Base-by-base conservation (phyloP, 208 protist species). In the Blastocrithidia nonstop region DNA sequence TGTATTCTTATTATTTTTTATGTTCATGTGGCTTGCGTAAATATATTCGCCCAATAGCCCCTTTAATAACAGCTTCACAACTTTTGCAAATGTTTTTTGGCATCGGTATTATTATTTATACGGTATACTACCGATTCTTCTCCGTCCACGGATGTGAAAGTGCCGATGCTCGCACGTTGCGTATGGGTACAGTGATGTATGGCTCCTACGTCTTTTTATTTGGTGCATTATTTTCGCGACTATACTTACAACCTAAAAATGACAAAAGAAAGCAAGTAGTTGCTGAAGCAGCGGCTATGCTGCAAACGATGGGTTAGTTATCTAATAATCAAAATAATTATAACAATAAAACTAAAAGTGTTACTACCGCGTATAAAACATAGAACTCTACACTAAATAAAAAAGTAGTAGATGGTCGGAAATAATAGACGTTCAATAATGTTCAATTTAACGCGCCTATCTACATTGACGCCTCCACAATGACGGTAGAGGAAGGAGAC, bases 1-100 rank as follows among this genome's bases (percentile, higher is more conserved):
- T 96, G 92, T 97, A 97, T 62, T 66, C 75, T 6, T 97, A 96
- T 59, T 97, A 96, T 66, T 88, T 87, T 38, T 23, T 93, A n/a
- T 58, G 57, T 38, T 65, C 66, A 1, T 35, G 64, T 11, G 74
- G 78, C 3, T 25, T 66, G 23, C 62, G 70, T 42, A 52, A 61
- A 47, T 6, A 75, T 1, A 46, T 87, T 19, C 67, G 78, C 38
- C 68, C 74, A 0, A 54, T 93, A 43, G 82, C 87, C 5, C 78
- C 83, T n/a, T 45, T 89, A 45, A 93, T 95, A 45, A 95, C 87
- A 8, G 46, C 32, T 6, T 28, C 75, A 53, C 87, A 95, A 62
- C 53, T 90, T 9, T 40, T 81, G 15, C 94, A 97, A 57, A 96
- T 97, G 91, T 58, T 95, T 24, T 48, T 83, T 7, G 93, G 90